A percentile compares a stretch with the other conserved stretches of the same genome.
Conservation (phyloP, 805 yeast genomes). For the Starmerella cellae region DNA sequence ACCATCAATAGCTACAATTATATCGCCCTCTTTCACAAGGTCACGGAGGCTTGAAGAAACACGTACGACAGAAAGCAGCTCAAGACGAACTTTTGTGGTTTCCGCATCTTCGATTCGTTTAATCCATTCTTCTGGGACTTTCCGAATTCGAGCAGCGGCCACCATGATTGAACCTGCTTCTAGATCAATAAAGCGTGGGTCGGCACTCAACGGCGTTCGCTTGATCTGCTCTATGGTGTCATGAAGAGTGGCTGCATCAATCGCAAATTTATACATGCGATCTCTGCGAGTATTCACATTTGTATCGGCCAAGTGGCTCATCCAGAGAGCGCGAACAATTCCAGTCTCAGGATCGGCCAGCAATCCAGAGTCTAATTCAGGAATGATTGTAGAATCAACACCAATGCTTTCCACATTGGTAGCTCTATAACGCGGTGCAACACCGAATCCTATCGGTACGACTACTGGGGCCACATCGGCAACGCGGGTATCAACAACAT, state of each 20-base stretch:
- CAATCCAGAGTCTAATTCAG: constrained; percentile 64
- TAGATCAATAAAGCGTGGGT: constrained; percentile 56
- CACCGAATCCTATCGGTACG: constrained; percentile 48
- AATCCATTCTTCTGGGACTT: constrained; percentile 82
- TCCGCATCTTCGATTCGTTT: constrained; percentile 47
- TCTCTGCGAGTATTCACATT: constrained; percentile 44
- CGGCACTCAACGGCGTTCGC: constrained; percentile 21
- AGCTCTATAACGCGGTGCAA: constrained; percentile 71
- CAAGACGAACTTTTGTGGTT: constrained; percentile 44
- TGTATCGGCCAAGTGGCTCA: constrained; percentile 66
- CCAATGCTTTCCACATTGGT: constrained; percentile 67
- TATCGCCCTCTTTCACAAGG: constrained; percentile 47
- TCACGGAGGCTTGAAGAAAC: constrained; percentile 37
- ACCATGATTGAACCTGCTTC: constrained; percentile 60
- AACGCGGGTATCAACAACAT: constrained; percentile 61
- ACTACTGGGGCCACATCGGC: constrained; percentile 64
- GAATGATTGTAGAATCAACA: constrained; percentile 57
- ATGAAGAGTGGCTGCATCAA: constrained; percentile 56
- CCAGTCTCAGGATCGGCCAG: constrained; percentile 60
- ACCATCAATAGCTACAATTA: constrained; percentile 57
- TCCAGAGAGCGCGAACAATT: constrained; percentile 70
- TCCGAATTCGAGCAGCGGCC: constrained; percentile 65
- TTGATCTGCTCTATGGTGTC: constrained; percentile 45
- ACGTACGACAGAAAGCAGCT: constrained; percentile 58
- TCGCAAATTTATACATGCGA: constrained; percentile 55